A percentile compares a stretch with the other conserved stretches of the same genome.
Conservation (phyloP, 1,284 basidiomycete species). For the Anthracocystis walkeri region DNA sequence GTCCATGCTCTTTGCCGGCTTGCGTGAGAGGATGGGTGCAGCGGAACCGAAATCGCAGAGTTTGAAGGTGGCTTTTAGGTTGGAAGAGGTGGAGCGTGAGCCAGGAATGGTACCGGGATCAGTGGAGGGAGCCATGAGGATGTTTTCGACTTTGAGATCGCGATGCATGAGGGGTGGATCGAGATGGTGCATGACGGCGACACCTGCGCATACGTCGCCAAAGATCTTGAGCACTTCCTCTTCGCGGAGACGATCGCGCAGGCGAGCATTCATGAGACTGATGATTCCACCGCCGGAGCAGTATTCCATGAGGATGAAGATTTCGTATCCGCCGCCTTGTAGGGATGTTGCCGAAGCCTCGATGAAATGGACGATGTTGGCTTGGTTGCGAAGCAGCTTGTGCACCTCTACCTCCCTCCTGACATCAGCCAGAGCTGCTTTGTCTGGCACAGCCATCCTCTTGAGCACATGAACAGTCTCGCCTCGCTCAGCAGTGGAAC, state of each 20-base stretch:
- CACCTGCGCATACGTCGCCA: slow-evolving; percentile 63
- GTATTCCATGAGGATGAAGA: slow-evolving; percentile 99
- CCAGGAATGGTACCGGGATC: slow-evolving; percentile 44
- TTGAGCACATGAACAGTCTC: slow-evolving; percentile 94
- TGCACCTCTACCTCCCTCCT: slow-evolving; percentile 98
- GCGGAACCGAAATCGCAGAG: slow-evolving; percentile 98
- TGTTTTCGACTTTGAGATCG: slow-evolving; percentile 96
- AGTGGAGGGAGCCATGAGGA: slow-evolving; percentile 75
- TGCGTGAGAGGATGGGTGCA: slow-evolving; percentile 72
- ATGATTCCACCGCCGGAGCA: slow-evolving; percentile 94
- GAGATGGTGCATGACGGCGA: slow-evolving; percentile 84
- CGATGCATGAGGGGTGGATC: slow-evolving; percentile 91
- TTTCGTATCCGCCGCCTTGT: slow-evolving; percentile 82
- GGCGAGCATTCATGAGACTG: slow-evolving; percentile 97
- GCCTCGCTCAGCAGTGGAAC: slow-evolving; percentile 41
- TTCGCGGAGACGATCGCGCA: slow-evolving; percentile 92
- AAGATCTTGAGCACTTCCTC: slow-evolving; percentile 97
- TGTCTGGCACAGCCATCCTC: slow-evolving; percentile 91
- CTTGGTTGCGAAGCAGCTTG: slow-evolving; percentile 87
- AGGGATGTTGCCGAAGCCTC: slow-evolving; percentile 77
- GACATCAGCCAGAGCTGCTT: slow-evolving; percentile 90
- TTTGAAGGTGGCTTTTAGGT: slow-evolving; percentile 77
- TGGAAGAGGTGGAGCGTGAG: slow-evolving; percentile 73
- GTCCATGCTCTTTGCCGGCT: slow-evolving; percentile 58
- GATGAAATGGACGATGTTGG: slow-evolving; percentile 91